A percentile compares a stretch with the other conserved stretches of the same genome.
Evolutionary conservation across 2,329 filamentous ascomycete genomes (phyloP).

Genomic region (Paecilomyces fulvus): DNA sequence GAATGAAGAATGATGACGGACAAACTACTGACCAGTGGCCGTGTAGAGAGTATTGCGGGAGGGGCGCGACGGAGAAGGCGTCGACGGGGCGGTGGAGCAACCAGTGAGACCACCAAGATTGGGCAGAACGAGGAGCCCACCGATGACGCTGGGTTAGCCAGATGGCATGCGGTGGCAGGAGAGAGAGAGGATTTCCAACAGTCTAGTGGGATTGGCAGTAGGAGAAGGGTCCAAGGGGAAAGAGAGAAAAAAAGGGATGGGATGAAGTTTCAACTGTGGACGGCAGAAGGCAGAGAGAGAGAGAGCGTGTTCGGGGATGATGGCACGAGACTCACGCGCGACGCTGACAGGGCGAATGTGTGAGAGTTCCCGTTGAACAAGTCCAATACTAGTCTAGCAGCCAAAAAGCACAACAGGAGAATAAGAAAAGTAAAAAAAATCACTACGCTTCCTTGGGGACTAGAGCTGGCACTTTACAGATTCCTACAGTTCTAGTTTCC

Average conservation of each 20-base stretch:
- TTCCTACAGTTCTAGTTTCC: neutral
- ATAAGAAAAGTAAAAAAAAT: neutral
- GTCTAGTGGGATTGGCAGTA: neutral
- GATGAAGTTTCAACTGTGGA: neutral
- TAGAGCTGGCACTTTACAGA: no score
- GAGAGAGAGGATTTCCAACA: neutral
- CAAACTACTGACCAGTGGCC: neutral
- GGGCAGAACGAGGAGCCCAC: neutral
- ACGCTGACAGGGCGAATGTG: neutral
- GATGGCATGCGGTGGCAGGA: neutral
- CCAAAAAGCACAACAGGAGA: neutral
- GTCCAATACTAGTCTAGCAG: conserved; percentile 6
- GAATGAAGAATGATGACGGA: neutral
- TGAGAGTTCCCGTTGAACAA: conserved; percentile 49
- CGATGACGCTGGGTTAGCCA: neutral
- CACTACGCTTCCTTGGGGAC: neutral
- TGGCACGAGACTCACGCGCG: neutral
- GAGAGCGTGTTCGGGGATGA: neutral
- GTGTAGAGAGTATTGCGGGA: neutral
- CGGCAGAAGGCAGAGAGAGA: neutral
- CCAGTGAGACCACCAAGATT: neutral
- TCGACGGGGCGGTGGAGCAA: neutral
- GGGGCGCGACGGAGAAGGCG: neutral
- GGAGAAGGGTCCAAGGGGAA: neutral
- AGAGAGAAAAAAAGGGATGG: neutral